Evolutionary conservation across 306 rosid species (phyloP).

Genomic region (Pyrus communis): DNA sequence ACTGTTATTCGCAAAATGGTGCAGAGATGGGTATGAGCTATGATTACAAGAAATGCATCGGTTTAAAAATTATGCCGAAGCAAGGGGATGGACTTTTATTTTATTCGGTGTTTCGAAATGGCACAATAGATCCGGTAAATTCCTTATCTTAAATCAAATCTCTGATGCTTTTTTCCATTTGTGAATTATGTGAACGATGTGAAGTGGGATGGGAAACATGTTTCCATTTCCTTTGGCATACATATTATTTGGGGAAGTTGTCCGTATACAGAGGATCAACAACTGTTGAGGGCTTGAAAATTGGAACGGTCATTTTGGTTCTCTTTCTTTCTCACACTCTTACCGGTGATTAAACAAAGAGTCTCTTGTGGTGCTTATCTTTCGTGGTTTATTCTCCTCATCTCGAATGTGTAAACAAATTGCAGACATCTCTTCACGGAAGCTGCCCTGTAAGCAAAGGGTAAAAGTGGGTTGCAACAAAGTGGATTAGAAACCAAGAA

Average conservation of each 20-base stretch:
- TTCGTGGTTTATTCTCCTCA: background rate
- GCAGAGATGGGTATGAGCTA: constrained; percentile 18
- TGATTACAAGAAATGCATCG: constrained; percentile 49
- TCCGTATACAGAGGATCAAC: background rate
- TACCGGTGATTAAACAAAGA: background rate
- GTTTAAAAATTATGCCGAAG: constrained; percentile 58
- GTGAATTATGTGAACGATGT: background rate
- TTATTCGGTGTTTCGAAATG: constrained; percentile 50
- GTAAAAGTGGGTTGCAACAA: constrained; percentile 70
- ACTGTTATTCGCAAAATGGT: constrained; percentile 34
- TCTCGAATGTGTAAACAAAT: background rate
- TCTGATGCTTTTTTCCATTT: background rate
- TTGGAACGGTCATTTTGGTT: background rate
- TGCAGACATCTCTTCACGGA: constrained; percentile 63
- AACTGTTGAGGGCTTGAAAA: background rate
- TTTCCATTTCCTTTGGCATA: background rate
- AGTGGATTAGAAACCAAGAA: constrained; percentile 48
- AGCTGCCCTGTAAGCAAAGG: constrained; percentile 67
- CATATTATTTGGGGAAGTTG: background rate
- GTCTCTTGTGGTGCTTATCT: background rate
- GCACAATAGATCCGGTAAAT: constrained; percentile 48
- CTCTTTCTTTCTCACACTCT: background rate
- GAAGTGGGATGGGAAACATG: background rate
- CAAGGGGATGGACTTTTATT: constrained; percentile 62
- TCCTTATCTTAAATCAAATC: background rate